Base-by-base conservation (phyloP, 2,329 filamentous ascomycete genomes). In the Aspergillus fructus region DNA sequence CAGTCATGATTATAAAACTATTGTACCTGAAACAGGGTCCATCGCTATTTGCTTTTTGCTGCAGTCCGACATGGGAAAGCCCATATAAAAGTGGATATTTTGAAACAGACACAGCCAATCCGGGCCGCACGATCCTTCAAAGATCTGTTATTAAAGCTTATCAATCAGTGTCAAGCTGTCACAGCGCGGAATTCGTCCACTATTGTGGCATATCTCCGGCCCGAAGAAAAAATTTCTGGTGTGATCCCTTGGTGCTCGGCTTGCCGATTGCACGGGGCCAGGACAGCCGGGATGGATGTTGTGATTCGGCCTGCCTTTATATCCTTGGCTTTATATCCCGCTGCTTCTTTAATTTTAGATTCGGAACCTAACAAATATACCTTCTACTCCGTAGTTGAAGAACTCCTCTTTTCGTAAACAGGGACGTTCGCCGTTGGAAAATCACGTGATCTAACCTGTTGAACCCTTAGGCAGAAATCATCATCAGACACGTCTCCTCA, bases 1-100 rank as follows among this genome's bases (percentile, higher is more conserved):
- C 30, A 34, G 45, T 48, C 45, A 48, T 48, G 45, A 34, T 48
- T 48, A 37, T 48, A n/a, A 48, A 48, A n/a, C 45, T 33, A 17
- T 13, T 9, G 19, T 12, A 17, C 24, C 23, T 47, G 24, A 24
- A 24, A 45, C 21, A 9, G 42, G 42, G 42, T 23, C 42, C 42
- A 15, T 45, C 24, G 42, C 15, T 30, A 30, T 30, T 11, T 30
- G 27, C 27, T 11, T 30, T 30, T 30, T 9, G 27, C 3, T 15
- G 24, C 19, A 7, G 42, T 12, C 40, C 19, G 12, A 9, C 41
- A 21, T 12, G 19, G 23, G 12, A 27, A 24, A 15, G 6, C 13
- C 24, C n/a, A 23, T 46, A 46, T 30, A 30, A 17, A 46, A 27
- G 43, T 46, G 43, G 43, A 30, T 30, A 27, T 8, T n/a, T 15